Evolutionary conservation across 345 rosid genomes (phyloP).

Genomic region (Trapa incisa): DNA sequence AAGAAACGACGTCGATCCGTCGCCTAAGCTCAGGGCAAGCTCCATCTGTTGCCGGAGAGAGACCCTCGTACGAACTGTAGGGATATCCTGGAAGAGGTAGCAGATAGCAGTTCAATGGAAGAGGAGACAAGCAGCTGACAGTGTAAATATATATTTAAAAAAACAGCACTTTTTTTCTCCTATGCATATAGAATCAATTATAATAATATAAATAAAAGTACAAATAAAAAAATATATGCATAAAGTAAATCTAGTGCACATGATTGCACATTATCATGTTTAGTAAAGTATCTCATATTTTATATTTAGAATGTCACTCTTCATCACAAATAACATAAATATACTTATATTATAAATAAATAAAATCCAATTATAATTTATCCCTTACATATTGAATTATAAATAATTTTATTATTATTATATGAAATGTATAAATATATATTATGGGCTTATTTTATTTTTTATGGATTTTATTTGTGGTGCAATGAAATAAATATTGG

Average conservation of each 20-base stretch:
- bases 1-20: conserved; percentile 34
- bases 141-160: not conserved
- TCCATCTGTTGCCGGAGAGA: conserved; percentile 33
- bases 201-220: not conserved
- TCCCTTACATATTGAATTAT: too few relatives aligned
- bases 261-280: too few relatives aligned
- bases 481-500: conserved; percentile 26
- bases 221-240: too few relatives aligned
- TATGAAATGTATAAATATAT: too few relatives aligned
- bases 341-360: too few relatives aligned
- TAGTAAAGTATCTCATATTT: too few relatives aligned
- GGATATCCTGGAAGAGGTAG: not conserved
- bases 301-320: too few relatives aligned
- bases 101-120: not conserved
- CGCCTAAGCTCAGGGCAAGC: conserved; percentile 78
- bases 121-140: not conserved
- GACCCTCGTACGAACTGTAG: not conserved
- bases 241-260: too few relatives aligned
- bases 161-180: not conserved
- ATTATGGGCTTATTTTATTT: not conserved
- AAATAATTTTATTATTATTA: too few relatives aligned
- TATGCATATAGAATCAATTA: not conserved
- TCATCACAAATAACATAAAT: too few relatives aligned
- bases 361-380: too few relatives aligned
- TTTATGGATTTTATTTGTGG: not conserved